Evolutionary conservation across 2,329 filamentous ascomycete species (phyloP).

Genomic region (Penicillium vulpinum): DNA sequence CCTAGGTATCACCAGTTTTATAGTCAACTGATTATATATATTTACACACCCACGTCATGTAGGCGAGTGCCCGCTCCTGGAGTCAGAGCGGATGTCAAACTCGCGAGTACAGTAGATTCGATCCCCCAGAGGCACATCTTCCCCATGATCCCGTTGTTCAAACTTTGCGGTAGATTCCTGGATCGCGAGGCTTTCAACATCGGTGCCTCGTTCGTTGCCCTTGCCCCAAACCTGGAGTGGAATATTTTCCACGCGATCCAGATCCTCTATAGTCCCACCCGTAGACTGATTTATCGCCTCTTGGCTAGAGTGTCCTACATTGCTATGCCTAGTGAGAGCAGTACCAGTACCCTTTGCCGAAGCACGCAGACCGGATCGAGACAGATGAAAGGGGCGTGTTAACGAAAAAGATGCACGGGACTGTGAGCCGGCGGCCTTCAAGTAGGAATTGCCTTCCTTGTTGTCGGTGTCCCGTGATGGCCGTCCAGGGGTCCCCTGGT

Average conservation of each 20-base stretch:
- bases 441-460: not conserved
- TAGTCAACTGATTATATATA: not conserved
- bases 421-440: not conserved
- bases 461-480: conserved; percentile 10
- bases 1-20: not conserved
- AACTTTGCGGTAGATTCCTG: not conserved
- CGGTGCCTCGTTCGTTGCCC: not conserved
- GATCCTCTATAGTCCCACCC: not conserved
- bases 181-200: not conserved
- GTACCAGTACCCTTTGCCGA: not conserved
- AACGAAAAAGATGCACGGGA: not conserved
- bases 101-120: not conserved
- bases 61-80: not conserved
- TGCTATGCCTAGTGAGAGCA: not conserved
- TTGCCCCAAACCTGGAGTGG: not conserved
- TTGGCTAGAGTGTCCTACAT: not conserved
- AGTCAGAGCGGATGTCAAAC: not conserved
- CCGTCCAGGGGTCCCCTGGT: conserved; percentile 25
- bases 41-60: not conserved
- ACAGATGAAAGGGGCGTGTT: not conserved
- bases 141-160: not conserved
- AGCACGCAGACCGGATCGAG: not conserved
- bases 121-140: not conserved
- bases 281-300: not conserved
- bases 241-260: not conserved